Conservation (phyloP, 441 rosid species). For the Eutrema salsugineum region DNA sequence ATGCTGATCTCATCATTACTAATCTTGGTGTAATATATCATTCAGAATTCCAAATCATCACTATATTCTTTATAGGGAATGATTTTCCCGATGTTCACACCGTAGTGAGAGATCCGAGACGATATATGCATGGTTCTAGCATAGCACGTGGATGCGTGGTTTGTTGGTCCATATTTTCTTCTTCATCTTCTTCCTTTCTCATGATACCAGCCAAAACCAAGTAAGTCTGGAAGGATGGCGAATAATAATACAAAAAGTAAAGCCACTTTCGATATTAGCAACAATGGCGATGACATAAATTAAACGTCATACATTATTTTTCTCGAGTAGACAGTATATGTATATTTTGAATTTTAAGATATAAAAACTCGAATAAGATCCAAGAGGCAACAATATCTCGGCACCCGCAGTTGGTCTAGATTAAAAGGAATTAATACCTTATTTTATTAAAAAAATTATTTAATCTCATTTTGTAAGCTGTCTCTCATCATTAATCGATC, state of each 20-base stretch:
- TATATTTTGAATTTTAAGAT: background rate
- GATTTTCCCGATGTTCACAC: conserved; percentile 2
- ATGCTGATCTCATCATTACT: conserved; percentile 21
- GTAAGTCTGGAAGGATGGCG: background rate
- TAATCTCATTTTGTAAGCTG: background rate
- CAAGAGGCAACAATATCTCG: too few species aligned
- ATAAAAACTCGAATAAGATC: too few species aligned
- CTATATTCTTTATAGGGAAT: background rate
- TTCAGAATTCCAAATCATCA: background rate
- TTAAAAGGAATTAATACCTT: too few species aligned
- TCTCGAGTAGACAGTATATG: background rate
- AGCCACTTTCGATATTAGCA: background rate
- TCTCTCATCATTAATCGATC: background rate
- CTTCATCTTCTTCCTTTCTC: too few species aligned
- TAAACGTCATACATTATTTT: background rate
- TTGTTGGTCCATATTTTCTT: conserved; percentile 27
- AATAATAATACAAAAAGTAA: background rate
- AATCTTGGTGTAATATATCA: conserved; percentile 14
- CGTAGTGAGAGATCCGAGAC: background rate
- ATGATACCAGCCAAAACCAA: background rate
- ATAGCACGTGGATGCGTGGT: conserved; percentile 3
- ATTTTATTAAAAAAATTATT: background rate
- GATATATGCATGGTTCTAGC: conserved; percentile 6
- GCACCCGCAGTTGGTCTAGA: too few species aligned
- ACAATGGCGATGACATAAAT: background rate